phyloP scores from a whole-genome alignment of 768 basidiomycete genomes.

The Tylopilus sp. region DNA sequence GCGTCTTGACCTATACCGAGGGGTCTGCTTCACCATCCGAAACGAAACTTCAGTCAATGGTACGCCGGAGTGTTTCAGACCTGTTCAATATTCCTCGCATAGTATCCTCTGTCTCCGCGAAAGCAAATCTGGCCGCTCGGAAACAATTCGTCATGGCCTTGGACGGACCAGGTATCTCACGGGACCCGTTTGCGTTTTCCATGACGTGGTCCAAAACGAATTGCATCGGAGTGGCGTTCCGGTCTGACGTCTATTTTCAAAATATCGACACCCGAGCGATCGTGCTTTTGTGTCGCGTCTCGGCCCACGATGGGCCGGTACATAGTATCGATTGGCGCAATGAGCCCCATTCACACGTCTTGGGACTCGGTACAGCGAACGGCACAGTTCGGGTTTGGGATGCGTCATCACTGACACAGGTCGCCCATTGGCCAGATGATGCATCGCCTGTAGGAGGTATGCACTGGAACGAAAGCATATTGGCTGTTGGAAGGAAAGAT shows the following conservation, averaged over 20 bases:
- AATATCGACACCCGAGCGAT: conserved; percentile 55
- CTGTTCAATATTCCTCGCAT: conserved; percentile 39
- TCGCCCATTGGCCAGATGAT: conserved; percentile 34
- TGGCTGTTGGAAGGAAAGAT: conserved; percentile 39
- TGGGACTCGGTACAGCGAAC: conserved; percentile 50
- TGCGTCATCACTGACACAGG: conserved; percentile 29
- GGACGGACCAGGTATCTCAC: conserved; percentile 62
- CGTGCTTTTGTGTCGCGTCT: conserved; percentile 45
- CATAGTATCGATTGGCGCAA: conserved; percentile 53
- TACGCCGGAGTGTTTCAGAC: conserved; percentile 51
- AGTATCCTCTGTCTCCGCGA: conserved; percentile 45
- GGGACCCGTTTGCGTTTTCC: conserved; percentile 52
- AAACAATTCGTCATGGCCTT: conserved; percentile 55
- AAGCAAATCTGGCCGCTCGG: conserved; percentile 52
- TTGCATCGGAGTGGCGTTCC: conserved; percentile 61
- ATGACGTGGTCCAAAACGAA: conserved; percentile 61
- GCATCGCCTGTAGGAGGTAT: conserved; percentile 38
- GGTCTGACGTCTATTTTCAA: conserved; percentile 57
- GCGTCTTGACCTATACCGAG: conserved; percentile 52
- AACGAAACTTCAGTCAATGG: conserved; percentile 41
- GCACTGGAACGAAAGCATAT: conserved; percentile 36
- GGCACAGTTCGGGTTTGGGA: conserved; percentile 59
- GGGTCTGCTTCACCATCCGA: conserved; percentile 32
- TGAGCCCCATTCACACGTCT: conserved; percentile 35
- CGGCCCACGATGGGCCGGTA: conserved; percentile 34